phyloP scores from a whole-genome alignment of 1,139 yeast species.

The Protomyces inundatus region DNA sequence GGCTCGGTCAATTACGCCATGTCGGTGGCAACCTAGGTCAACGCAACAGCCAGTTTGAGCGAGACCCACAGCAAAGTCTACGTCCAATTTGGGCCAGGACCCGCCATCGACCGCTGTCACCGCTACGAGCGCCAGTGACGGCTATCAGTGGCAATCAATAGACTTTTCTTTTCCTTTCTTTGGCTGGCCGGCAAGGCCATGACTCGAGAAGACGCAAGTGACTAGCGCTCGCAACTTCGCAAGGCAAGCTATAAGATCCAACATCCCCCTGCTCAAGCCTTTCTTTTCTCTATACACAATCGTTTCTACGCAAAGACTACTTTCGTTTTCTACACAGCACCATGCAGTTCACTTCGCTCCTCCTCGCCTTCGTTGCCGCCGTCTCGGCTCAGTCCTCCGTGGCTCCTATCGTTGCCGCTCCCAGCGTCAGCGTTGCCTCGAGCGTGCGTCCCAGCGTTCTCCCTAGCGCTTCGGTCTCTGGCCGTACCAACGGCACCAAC shows the following conservation, averaged over 20 bases:
- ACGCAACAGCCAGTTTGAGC: no score
- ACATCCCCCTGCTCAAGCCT: neutral
- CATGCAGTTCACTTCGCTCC: neutral
- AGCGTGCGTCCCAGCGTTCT: neutral
- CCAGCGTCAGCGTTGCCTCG: neutral
- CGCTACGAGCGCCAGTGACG: no score
- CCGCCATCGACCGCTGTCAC: no score
- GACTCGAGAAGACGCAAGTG: no score
- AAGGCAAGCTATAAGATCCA: neutral
- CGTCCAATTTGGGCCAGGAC: no score
- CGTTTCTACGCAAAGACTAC: neutral
- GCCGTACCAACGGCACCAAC: neutral
- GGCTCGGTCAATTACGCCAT: no score
- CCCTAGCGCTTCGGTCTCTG: neutral
- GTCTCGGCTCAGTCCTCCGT: constrained; percentile 4
- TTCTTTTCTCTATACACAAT: neutral
- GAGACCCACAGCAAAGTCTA: no score
- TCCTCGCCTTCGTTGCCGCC: constrained; percentile 1
- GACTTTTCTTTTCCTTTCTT: no score
- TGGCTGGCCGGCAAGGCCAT: no score
- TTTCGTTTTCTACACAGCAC: neutral
- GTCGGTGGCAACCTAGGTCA: no score
- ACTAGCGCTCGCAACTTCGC: neutral
- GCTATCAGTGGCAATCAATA: no score
- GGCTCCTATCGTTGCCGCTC: neutral